Percentiles rank a stretch among this genome's conserved stretches.
phyloP scores from a whole-genome alignment of 805 yeast genomes.

The Metschnikowia matae region DNA sequence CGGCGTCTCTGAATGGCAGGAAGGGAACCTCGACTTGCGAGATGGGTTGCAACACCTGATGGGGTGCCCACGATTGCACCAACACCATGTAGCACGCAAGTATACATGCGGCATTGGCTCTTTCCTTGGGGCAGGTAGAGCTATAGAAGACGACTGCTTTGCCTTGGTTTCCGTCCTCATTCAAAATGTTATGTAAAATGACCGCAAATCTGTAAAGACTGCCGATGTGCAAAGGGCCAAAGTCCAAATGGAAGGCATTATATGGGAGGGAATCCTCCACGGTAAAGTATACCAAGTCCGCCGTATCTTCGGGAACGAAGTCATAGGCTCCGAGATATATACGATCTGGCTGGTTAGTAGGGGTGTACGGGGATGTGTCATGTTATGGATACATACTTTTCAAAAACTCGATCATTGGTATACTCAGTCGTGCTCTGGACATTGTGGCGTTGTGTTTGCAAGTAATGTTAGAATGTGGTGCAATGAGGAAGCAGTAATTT shows the following conservation, averaged over 20 bases:
- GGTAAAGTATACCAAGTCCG: constrained; percentile 76
- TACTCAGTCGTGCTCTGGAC: constrained; percentile 13
- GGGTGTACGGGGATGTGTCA: neutral
- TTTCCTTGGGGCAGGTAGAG: constrained; percentile 68
- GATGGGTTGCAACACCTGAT: constrained; percentile 91
- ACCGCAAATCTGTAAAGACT: constrained; percentile 94
- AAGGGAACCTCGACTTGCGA: constrained; percentile 90
- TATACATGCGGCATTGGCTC: constrained; percentile 93
- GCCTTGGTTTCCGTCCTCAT: constrained; percentile 76
- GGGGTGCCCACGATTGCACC: constrained; percentile 98
- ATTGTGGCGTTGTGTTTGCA: neutral
- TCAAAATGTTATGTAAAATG: constrained; percentile 82
- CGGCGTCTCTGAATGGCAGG: constrained; percentile 95
- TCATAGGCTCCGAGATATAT: constrained; percentile 91
- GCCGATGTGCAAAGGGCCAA: constrained; percentile 94
- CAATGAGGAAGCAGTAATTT: neutral
- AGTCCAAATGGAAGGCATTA: constrained; percentile 92
- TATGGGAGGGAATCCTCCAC: constrained; percentile 90
- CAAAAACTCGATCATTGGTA: constrained; percentile 42
- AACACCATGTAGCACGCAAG: constrained; percentile 91
- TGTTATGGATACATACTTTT: constrained; percentile 32
- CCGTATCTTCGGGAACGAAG: constrained; percentile 69
- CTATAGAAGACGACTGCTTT: constrained; percentile 92
- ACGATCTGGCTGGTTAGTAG: constrained; percentile 44
- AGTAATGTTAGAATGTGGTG: neutral